These are phyloP conservation scores for Trichoderma reesei DNA, from an alignment of 495 filamentous ascomycete species.

Conservation along the genomic window DNA sequence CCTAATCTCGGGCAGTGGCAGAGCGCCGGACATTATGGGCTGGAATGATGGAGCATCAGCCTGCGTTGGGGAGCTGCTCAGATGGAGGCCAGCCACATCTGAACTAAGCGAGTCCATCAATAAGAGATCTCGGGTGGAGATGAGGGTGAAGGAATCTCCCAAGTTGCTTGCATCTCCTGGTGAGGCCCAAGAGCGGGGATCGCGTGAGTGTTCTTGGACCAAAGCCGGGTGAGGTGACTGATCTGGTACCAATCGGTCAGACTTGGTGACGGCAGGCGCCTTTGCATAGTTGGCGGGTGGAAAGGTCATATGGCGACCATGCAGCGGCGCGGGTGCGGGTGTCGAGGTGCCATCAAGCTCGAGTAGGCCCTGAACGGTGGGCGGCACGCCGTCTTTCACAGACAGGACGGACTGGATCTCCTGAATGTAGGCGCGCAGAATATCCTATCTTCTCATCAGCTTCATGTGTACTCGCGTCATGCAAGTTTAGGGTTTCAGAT, in stretches of 20 bases:
- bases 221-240: slow-evolving; percentile 9
- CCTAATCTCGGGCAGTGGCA: neutral
- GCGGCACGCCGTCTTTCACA: slow-evolving; percentile 25
- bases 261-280: slow-evolving; percentile 29
- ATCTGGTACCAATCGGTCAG: slow-evolving; percentile 24
- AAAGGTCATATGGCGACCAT: slow-evolving; percentile 13
- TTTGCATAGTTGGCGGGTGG: slow-evolving; percentile 31
- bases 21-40: slow-evolving; percentile 10
- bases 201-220: slow-evolving; percentile 21
- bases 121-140: slow-evolving; percentile 37
- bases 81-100: slow-evolving; percentile 25
- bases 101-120: slow-evolving; percentile 26
- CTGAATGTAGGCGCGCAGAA: slow-evolving; percentile 45
- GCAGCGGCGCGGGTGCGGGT: slow-evolving; percentile 2
- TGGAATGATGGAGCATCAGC: slow-evolving; percentile 17
- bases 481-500: neutral
- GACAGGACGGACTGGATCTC: slow-evolving; percentile 35
- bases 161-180: slow-evolving; percentile 22
- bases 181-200: slow-evolving; percentile 20
- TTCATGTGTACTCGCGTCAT: neutral
- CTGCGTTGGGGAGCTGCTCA: slow-evolving; percentile 16
- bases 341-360: slow-evolving; percentile 16
- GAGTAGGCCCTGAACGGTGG: slow-evolving; percentile 32
- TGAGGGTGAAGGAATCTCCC: slow-evolving; percentile 21
- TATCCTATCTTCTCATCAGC: slow-evolving; percentile 28